Evolutionary conservation across 805 yeast species (phyloP).

Genomic region (Zygotorulaspora florentina): DNA sequence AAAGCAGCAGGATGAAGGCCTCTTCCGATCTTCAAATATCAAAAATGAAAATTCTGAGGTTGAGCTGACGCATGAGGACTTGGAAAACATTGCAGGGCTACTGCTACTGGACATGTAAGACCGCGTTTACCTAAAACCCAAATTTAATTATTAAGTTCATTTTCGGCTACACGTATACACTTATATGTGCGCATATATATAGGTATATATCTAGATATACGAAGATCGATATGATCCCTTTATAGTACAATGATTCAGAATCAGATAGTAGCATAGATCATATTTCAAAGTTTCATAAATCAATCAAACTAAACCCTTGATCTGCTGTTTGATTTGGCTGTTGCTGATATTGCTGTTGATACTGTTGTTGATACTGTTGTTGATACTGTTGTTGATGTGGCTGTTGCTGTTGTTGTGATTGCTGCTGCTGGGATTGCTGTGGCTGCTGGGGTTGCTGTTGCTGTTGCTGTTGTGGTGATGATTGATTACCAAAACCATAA

Average conservation of each 20-base stretch:
- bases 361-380: conserved; percentile 22
- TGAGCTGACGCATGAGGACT: conserved; percentile 25
- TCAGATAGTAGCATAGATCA: not conserved
- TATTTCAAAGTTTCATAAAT: conserved; percentile 16
- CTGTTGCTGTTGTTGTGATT: not conserved
- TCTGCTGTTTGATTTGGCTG: conserved; percentile 25
- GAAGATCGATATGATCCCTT: not conserved
- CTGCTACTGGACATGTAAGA: conserved; percentile 31
- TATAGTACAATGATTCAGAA: conserved; percentile 8
- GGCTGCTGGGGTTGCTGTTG: conserved; percentile 32
- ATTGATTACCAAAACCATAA: conserved; percentile 86
- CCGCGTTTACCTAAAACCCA: not conserved
- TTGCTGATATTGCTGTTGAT: conserved; percentile 31
- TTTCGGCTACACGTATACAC: not conserved
- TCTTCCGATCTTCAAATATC: not conserved
- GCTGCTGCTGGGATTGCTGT: conserved; percentile 11
- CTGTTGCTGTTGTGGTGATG: conserved; percentile 23
- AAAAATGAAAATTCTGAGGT: conserved; percentile 4
- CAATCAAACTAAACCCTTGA: conserved; percentile 31
- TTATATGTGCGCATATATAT: not conserved
- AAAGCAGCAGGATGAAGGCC: conserved; percentile 1
- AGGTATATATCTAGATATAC: conserved; percentile 4
- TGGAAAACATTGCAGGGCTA: conserved; percentile 32
- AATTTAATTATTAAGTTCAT: not conserved
- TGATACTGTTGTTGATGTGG: conserved; percentile 38